phyloP scores from a whole-genome alignment of 371 early-diverging fungal species.

The Mucor piriformis region DNA sequence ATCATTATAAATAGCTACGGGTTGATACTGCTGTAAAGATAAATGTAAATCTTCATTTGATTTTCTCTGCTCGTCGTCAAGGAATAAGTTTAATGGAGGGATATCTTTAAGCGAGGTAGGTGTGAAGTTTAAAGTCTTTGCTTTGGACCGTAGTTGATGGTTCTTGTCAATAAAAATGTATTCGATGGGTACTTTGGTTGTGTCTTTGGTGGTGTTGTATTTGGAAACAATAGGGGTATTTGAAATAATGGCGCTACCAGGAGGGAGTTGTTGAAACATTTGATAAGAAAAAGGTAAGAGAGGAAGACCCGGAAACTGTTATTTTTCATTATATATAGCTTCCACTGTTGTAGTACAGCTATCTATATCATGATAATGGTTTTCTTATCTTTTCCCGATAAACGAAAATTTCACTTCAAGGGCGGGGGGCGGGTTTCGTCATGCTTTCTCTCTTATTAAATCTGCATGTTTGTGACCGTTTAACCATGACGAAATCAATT shows the following conservation, averaged over 20 bases:
- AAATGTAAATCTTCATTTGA: constrained; percentile 59
- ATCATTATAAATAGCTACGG: constrained; percentile 59
- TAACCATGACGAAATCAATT: not conserved
- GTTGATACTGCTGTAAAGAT: constrained; percentile 21
- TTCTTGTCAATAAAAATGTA: constrained; percentile 66
- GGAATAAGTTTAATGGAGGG: constrained; percentile 61
- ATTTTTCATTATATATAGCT: not conserved
- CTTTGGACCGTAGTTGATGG: constrained; percentile 49
- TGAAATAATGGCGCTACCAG: constrained; percentile 31
- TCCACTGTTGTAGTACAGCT: not conserved
- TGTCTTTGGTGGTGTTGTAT: constrained; percentile 57
- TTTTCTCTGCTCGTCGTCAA: constrained; percentile 61
- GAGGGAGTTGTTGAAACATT: not conserved
- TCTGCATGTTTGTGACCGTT: not conserved
- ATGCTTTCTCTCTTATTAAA: not conserved
- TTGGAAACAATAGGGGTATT: constrained; percentile 49
- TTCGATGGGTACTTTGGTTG: constrained; percentile 55
- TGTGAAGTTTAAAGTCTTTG: constrained; percentile 46
- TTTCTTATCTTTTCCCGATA: not conserved
- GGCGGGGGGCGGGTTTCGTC: not conserved
- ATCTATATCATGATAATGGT: not conserved
- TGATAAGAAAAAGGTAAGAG: not conserved
- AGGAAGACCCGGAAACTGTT: no score
- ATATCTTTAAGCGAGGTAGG: constrained; percentile 47
- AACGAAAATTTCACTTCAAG: not conserved